Evolutionary conservation across 352 stramenopile species (phyloP), one percentile per base, ranked within the genome.

Genomic region (Elongisporangium prolatum): DNA sequence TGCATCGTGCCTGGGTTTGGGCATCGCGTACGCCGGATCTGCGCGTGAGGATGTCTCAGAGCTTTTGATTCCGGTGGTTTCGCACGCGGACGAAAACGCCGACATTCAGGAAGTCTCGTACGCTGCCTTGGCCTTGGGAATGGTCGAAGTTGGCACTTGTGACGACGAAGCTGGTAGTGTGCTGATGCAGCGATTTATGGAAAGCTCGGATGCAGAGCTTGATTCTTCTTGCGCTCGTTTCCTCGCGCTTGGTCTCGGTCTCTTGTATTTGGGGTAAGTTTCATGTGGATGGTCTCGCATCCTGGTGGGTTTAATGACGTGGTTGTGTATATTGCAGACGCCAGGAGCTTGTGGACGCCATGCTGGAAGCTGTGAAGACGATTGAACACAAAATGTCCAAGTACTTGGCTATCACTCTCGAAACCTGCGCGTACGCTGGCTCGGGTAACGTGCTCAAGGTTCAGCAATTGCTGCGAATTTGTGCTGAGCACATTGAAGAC

Each of bases 401-500:
- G 72, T 99, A 98, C 72, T 84, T 98, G 48, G 89, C 89, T 37
- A 96, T 99, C 47, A 96, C 97, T 51, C 73, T 99, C n/a, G 95
- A 99, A 67, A 99, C 96, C 13, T 99, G 93, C 59, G 98, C 98
- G 9, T 99, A 99, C 73, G 96, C 97, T 61, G 97, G 96, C 24
- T 98, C 95, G 49, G 98, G 98, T 10, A 99, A 99, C 69, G 98
- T 99, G 53, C 73, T 99, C 48, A 98, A 98, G 80, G 93, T 99
- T 18, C 97, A 99, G 75, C 83, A 98, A 72, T 91, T 99, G 74
- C 80, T 99, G 34, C 96, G 98, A 64, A 87, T 98, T 53, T 99
- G 97, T 65, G 89, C 97, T 4, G 97, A 99, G 71, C 98, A 99
- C 73, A 91, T 96, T 64, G 84, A 96, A 56, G 88, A 97, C 52